These are phyloP conservation scores for Eucalyptus pumila DNA, from an alignment of 345 rosid species.

Conservation along the genomic window DNA sequence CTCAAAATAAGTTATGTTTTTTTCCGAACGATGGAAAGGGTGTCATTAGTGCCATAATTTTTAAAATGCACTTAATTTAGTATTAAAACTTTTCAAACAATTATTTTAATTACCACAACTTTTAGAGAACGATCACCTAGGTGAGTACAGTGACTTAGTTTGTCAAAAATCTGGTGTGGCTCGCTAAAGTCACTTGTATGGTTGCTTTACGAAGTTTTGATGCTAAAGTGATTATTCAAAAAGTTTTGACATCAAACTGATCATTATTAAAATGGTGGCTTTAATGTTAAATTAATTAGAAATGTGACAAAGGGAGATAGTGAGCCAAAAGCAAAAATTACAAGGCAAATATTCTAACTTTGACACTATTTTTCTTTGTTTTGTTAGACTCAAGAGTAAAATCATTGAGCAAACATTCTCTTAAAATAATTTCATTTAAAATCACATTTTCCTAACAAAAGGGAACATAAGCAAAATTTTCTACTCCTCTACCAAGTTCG, in stretches of 20 bases:
- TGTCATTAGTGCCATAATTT: neutral
- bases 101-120: neutral
- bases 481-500: neutral
- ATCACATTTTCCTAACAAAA: neutral
- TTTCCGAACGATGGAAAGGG: rapidly evolving
- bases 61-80: neutral
- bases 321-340: neutral
- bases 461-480: neutral
- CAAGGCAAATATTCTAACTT: neutral
- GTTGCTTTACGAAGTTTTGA: neutral
- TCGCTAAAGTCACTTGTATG: neutral
- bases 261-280: neutral
- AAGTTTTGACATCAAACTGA: neutral
- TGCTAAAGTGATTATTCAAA: neutral
- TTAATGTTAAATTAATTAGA: neutral
- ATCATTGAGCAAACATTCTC: neutral
- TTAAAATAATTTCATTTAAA: neutral
- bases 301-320: neutral
- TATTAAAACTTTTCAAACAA: neutral
- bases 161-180: neutral
- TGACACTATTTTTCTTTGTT: neutral
- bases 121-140: neutral
- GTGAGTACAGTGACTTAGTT: neutral
- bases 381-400: neutral
- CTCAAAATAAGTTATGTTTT: neutral